Conservation (phyloP, 2,329 filamentous ascomycete species). For the Calonectria naviculata region DNA sequence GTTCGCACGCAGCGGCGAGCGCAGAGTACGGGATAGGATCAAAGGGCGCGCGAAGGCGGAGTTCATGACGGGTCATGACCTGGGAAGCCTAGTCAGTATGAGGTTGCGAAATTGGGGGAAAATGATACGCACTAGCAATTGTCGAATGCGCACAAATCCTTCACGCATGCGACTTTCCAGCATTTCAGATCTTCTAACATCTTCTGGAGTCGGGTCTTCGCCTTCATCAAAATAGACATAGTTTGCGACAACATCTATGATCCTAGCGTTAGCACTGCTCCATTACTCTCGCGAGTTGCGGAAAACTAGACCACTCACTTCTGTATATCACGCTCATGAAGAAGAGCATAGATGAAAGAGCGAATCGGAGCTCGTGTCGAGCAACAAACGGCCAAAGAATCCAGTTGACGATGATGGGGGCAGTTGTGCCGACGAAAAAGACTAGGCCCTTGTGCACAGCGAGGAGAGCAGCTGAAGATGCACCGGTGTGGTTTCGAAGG, state of each 20-base stretch:
- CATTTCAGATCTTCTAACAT: slow-evolving; percentile 65
- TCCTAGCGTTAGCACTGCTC: slow-evolving; percentile 3
- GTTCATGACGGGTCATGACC: slow-evolving; percentile 67
- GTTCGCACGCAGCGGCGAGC: slow-evolving; percentile 65
- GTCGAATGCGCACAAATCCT: slow-evolving; percentile 67
- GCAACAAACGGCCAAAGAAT: slow-evolving; percentile 71
- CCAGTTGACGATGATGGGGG: slow-evolving; percentile 68
- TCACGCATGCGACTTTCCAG: slow-evolving; percentile 70
- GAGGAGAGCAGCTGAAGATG: slow-evolving; percentile 50
- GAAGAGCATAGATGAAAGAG: slow-evolving; percentile 66
- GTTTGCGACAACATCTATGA: slow-evolving; percentile 59
- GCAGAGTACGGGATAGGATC: slow-evolving; percentile 66
- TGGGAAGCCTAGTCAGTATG: slow-evolving; percentile 25
- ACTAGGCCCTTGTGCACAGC: slow-evolving; percentile 60
- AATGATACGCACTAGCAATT: slow-evolving; percentile 57
- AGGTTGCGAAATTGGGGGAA: not conserved
- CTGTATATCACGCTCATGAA: slow-evolving; percentile 69
- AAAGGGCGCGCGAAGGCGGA: slow-evolving; percentile 67
- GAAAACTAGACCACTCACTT: slow-evolving; percentile 44
- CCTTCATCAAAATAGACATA: slow-evolving; percentile 70
- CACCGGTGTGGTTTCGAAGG: slow-evolving; percentile 45
- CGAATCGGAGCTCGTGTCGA: slow-evolving; percentile 67
- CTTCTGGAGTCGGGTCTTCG: slow-evolving; percentile 60
- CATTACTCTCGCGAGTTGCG: not conserved
- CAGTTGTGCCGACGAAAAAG: slow-evolving; percentile 64